These are phyloP conservation scores for Geum urbanum DNA, from an alignment of 306 rosid genomes.

Conservation along the genomic window DNA sequence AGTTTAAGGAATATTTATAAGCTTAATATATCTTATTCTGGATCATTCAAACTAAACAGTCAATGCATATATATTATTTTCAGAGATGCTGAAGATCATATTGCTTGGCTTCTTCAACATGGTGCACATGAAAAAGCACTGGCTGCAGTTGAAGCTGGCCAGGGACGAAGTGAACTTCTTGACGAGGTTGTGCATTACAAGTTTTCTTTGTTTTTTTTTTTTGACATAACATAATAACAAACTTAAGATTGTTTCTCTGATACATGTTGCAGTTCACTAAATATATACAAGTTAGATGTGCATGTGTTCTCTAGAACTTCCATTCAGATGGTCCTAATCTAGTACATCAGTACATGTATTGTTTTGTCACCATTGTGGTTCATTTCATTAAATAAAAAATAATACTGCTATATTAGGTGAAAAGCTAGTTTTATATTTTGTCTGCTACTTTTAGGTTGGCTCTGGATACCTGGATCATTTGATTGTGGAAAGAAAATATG, in stretches of 20 bases:
- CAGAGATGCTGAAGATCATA: constrained; percentile 99
- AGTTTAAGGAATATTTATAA: background rate
- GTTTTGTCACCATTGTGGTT: background rate
- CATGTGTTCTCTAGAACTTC: background rate
- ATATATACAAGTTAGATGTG: background rate
- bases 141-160: constrained; percentile 96
- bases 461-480: constrained; percentile 93
- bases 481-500: constrained; percentile 93
- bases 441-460: constrained; percentile 68
- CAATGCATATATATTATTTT: constrained; percentile 30
- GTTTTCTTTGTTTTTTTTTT: background rate
- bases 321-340: background rate
- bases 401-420: background rate
- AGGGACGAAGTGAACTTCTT: constrained; percentile 89
- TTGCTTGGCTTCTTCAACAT: constrained; percentile 97
- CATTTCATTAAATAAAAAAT: background rate
- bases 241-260: background rate
- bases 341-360: background rate
- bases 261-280: background rate
- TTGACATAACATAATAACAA: background rate
- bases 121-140: constrained; percentile 95
- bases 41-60: background rate
- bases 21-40: background rate
- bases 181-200: constrained; percentile 60
- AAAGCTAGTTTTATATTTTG: constrained; percentile 7